Percentiles rank a stretch among this genome's conserved stretches.
Conservation (phyloP, 345 rosid genomes). For the Gynandropsis gynandra region DNA sequence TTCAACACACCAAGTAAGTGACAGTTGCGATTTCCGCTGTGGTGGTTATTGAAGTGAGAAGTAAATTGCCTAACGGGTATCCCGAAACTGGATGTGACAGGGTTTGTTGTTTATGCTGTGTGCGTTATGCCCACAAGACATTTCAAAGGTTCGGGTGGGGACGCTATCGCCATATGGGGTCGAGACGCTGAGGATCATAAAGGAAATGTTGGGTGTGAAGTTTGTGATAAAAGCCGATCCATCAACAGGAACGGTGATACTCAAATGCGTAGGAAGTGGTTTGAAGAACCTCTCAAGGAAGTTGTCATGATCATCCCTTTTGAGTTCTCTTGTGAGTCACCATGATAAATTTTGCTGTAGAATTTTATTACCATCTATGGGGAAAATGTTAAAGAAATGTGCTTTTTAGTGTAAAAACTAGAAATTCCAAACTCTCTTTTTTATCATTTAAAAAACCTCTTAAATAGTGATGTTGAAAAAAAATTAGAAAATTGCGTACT, state of each 20-base stretch:
- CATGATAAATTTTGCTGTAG: too few species aligned
- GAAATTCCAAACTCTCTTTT: too few species aligned
- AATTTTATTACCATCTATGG: too few species aligned
- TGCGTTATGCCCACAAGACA: slow-evolving; percentile 64
- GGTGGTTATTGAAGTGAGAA: too few species aligned
- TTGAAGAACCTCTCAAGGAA: slow-evolving; percentile 67
- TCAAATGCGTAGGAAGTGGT: slow-evolving; percentile 76
- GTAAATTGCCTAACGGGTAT: not conserved
- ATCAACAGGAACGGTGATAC: slow-evolving; percentile 57
- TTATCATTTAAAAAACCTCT: too few species aligned
- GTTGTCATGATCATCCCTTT: slow-evolving; percentile 37
- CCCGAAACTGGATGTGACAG: slow-evolving; percentile 19
- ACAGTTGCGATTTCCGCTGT: too few species aligned
- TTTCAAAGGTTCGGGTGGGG: slow-evolving; percentile 83
- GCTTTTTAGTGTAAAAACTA: too few species aligned
- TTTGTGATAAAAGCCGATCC: slow-evolving; percentile 70
- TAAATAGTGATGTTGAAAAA: too few species aligned
- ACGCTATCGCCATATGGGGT: slow-evolving; percentile 69
- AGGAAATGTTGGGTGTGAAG: slow-evolving; percentile 61
- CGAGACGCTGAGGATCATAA: slow-evolving; percentile 64
- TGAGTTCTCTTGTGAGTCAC: not conserved
- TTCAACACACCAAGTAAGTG: slow-evolving; percentile 79
- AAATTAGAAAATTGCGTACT: too few species aligned
- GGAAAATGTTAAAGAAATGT: too few species aligned
- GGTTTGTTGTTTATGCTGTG: slow-evolving; percentile 76